Base-by-base conservation (phyloP, 2,329 filamentous ascomycete genomes). In the Trichoderma polysporum region DNA sequence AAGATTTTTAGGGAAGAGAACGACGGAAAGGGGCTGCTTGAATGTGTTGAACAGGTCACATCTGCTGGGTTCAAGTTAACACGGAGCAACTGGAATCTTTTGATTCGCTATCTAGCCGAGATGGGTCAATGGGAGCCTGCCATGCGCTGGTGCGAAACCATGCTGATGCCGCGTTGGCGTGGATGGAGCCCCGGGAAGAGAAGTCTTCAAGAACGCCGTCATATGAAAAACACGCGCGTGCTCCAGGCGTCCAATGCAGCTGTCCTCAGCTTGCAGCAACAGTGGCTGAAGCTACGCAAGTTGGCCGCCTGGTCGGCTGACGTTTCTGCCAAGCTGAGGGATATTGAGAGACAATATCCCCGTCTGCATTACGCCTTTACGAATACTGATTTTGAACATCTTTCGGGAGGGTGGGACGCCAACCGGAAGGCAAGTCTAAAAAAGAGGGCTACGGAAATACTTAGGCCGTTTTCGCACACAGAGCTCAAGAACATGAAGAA, bases 71-170 rank as follows among this genome's bases (percentile, higher is more conserved):
- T 94, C 80, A 80, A 82, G 31, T 78, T 97, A 66, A 90, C 92
- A 73, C 89, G 86, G 75, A 85, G 85, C 72, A 93, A 92, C 71
- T 97, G 93, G 93, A 95, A 97, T 75, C 83, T 86, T 59, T 89
- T 91, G 70, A 84, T 97, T 65, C 87, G 90, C 72, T 78, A 84
- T 59, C 86, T 97, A 31, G 86, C 88, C 27, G 80, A 83, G 15
- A 82, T 88, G 63, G 83, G 85, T 53, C 82, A 85, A 53, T 84
- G 85, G 72, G 79, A 86, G 56, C 83, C 90, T 22, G 93, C 93
- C 41, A 97, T 95, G 78, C 75, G 80, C 25, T 79, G 89, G 60
- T 94, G 91, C 75, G 94, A 98, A 79, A 79, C 83, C 29, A 86
- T 88, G 68, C 88, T 98, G 65, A 96, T 97, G 86, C 84, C 86